A percentile compares a stretch with the other conserved stretches of the same genome.
Conservation (phyloP, 768 basidiomycete species). For the Mycena latifolia region DNA sequence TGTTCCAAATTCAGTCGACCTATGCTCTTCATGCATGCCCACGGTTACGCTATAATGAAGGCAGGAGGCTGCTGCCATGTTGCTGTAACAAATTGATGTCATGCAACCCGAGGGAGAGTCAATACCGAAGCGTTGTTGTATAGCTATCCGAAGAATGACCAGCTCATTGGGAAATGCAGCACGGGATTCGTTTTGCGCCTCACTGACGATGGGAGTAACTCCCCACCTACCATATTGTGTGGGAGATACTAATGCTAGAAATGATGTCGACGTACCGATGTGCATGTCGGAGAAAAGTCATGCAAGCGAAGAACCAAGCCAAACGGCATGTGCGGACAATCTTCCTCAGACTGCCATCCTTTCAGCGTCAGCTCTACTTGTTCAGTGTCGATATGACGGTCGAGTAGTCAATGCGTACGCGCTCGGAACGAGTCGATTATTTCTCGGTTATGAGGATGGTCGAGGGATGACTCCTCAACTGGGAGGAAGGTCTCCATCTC, state of each 20-base stretch:
- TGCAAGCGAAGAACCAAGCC: constrained; percentile 25
- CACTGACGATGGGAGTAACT: constrained; percentile 25
- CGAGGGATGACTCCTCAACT: constrained; percentile 22
- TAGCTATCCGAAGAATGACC: constrained; percentile 10
- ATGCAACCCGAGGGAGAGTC: constrained; percentile 25
- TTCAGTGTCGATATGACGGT: neutral
- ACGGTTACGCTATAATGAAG: constrained; percentile 26
- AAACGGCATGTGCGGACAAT: constrained; percentile 7
- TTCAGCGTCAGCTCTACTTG: constrained; percentile 7
- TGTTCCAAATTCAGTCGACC: constrained; percentile 30
- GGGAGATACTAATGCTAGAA: neutral
- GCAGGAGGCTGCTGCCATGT: neutral
- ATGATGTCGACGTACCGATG: constrained; percentile 16
- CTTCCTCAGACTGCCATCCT: constrained; percentile 7
- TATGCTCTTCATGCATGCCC: constrained; percentile 15
- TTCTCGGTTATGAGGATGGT: constrained; percentile 8
- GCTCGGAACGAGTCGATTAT: constrained; percentile 25
- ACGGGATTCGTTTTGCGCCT: constrained; percentile 10
- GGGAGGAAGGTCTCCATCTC: constrained; percentile 5
- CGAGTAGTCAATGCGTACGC: constrained; percentile 7
- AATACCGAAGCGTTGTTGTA: constrained; percentile 20
- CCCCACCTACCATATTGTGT: constrained; percentile 15
- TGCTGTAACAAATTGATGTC: constrained; percentile 29
- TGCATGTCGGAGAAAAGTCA: constrained; percentile 26
- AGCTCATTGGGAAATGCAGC: constrained; percentile 8